Evolutionary conservation across 805 yeast species (phyloP), one percentile per base, ranked within the genome.

Genomic region (Yueomyces sinensis): DNA sequence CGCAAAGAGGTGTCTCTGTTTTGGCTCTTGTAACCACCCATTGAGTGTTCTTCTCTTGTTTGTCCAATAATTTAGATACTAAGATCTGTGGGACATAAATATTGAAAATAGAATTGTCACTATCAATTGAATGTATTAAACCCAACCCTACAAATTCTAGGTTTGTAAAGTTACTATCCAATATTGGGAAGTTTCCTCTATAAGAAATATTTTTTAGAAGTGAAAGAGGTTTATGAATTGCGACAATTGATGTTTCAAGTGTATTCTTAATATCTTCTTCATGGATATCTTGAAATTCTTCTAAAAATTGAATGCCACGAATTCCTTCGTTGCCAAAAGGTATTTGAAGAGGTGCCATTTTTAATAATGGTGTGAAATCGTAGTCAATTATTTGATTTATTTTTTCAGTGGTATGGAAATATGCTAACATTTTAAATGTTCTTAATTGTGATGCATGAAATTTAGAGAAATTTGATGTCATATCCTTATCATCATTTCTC

Each of bases 81-180:
- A 20, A 7, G n/a, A n/a, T n/a, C 11, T 22, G 7, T 0, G 83
- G 84, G 0, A 79, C 57, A 44, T 80, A 75, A 1, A 83, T 33
- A 37, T 79, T 74, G 30, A 81, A 45, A 13, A 58, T 41, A 9
- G 58, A 47, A 1, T 55, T 46, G 0, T 40, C 37, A 0, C 41
- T 37, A 42, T 76, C 68, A 11, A 82, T 55, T 1, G 89, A 78
- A 47, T 84, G 95, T 0, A 83, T 62, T 32, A 82, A 59, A 1
- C 70, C 74, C 24, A 79, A 35, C 13, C 49, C 37, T 7, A 44
- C 27, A 37, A 45, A 53, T 6, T 31, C 18, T 15, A 34, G 23
- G 17, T 41, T 30, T 4, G 14, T 14, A 7, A 40, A 18, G 15
- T 29, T n/a, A 0, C 20, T 22, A 3, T 37, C 40, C 5, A 54